phyloP scores from a whole-genome alignment of 345 rosid genomes.

The Eucalyptus pumila region DNA sequence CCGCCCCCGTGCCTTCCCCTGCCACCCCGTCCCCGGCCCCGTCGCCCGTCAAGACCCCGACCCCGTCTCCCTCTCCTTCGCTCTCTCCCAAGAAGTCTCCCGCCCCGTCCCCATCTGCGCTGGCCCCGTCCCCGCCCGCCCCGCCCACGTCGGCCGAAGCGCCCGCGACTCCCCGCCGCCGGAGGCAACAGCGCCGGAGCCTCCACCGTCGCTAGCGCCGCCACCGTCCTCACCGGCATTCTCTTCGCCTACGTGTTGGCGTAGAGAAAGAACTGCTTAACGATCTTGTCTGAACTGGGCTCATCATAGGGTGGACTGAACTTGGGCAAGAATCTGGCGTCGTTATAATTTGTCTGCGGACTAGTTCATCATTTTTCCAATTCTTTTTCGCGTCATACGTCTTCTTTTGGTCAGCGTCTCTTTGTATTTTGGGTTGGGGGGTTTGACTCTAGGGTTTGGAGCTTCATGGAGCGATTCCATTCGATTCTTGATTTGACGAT shows the following conservation, averaged over 20 bases:
- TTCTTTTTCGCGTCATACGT: background rate
- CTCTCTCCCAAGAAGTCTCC: background rate
- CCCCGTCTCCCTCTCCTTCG: slow-evolving; percentile 11
- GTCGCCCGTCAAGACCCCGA: slow-evolving; percentile 15
- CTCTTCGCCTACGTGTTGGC: background rate
- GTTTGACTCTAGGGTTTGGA: background rate
- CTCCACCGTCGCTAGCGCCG: background rate
- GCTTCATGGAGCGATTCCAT: background rate
- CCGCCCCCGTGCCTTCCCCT: slow-evolving; percentile 7
- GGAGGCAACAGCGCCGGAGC: background rate
- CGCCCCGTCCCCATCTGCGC: background rate
- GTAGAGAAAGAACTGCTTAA: background rate
- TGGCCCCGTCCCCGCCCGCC: background rate
- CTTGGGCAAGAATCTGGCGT: background rate
- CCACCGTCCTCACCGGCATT: background rate
- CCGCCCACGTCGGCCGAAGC: background rate
- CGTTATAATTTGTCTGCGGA: background rate
- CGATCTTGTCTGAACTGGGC: background rate
- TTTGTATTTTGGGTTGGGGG: background rate
- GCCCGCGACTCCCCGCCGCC: background rate
- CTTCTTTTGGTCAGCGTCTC: background rate
- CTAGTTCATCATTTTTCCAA: background rate
- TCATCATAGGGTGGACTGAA: background rate
- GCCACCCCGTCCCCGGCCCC: slow-evolving; percentile 7
- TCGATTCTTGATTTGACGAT: background rate